These are phyloP conservation scores for Curvularia spicifera DNA, from an alignment of 2,329 filamentous ascomycete species.

Conservation along the genomic window DNA sequence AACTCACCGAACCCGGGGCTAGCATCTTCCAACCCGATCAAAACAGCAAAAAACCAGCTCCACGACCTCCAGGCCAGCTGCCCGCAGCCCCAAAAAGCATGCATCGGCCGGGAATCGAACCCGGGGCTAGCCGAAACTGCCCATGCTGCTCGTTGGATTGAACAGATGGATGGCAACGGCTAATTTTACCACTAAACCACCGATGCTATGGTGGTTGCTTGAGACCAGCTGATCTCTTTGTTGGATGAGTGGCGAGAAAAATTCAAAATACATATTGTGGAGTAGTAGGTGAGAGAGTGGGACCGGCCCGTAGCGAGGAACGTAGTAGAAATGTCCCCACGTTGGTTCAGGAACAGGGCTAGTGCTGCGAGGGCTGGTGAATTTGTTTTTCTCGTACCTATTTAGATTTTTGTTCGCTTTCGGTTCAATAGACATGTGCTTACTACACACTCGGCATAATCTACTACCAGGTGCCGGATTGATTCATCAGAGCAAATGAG, in stretches of 20 bases:
- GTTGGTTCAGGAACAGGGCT: not conserved
- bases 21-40: too few species aligned
- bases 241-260: not conserved
- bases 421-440: not conserved
- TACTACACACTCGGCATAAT: not conserved
- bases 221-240: not conserved
- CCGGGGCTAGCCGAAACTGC: too few species aligned
- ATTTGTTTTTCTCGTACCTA: not conserved
- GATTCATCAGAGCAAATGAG: too few species aligned
- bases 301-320: not conserved
- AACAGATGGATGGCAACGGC: too few species aligned
- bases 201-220: not conserved
- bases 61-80: too few species aligned
- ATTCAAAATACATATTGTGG: not conserved
- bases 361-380: not conserved
- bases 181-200: too few species aligned
- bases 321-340: not conserved
- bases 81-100: too few species aligned
- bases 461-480: too few species aligned
- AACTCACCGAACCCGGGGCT: slow-evolving; percentile 17
- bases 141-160: too few species aligned
- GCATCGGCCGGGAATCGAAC: too few species aligned
- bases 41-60: too few species aligned
- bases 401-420: not conserved
- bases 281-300: not conserved